Base-by-base conservation (phyloP, 345 rosid species). In the Bruguiera sexangula region DNA sequence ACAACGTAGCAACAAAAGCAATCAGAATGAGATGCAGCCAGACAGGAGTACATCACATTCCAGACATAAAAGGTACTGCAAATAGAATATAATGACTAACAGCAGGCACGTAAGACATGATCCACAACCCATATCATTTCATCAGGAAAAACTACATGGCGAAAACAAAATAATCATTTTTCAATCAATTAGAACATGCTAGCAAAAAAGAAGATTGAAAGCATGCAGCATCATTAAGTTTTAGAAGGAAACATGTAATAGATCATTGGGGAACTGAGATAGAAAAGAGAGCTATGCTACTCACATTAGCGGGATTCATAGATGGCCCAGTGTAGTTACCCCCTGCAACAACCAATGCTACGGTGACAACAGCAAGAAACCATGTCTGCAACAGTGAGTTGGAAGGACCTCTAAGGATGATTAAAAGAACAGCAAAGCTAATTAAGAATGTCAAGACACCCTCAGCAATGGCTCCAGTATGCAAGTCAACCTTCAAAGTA, bases 291-390 rank as follows among this genome's bases (percentile, higher is more conserved):
- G n/a, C 19, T 19, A 21, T 39, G 58, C 26, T 24, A 85, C 99
- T 92, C 81, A 95, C 99, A 88, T 85, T 88, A 76, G 96, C 99
- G 34, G 99, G 99, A 80, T 96, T 96, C 98, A 96, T 89, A 77
- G 93, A 86, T 66, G 98, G 99, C 60, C 96, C 96, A 5, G 99
- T 92, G 75, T 87, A 90, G 8, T 74, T 65, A 69, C 85, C 65
- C 7, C 99, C 98, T 0, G 83, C 37, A 51, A 88, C 65, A 59
- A 96, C 83, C 71, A 96, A 78, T 0, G 80, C 73, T 18, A 92
- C 86, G 36, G 96, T 88, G 20, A 82, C 85, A 26, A 83, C 59
- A 22, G 99, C 87, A 64, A 92, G 86, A 80, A 92, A 66, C 85
- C 84, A 90, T 4, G 86, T 79, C 73, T 80, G 85, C 51, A 85